These are phyloP conservation scores for Malus hybrid DNA, from an alignment of 331 rosid species.

Conservation along the genomic window DNA sequence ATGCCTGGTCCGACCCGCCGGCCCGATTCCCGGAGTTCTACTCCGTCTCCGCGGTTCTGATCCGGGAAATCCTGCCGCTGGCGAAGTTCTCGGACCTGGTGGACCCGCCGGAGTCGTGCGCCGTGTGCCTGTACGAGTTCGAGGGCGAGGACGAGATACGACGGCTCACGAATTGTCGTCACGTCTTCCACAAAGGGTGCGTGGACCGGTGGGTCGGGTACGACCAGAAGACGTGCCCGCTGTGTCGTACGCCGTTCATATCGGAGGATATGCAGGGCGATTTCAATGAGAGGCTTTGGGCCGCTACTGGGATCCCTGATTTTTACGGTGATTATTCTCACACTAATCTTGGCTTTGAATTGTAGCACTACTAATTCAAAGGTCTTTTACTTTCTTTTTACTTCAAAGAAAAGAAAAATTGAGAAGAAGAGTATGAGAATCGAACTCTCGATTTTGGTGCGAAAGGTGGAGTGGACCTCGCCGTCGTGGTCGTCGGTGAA, in stretches of 20 bases:
- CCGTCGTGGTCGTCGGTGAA: too few species aligned
- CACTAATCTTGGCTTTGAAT: conserved; percentile 13
- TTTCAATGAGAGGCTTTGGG: conserved; percentile 54
- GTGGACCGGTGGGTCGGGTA: conserved; percentile 92
- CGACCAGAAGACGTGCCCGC: conserved; percentile 74
- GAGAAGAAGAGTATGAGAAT: neutral
- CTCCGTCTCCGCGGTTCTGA: conserved; percentile 38
- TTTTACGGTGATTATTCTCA: conserved; percentile 25
- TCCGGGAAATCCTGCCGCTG: conserved; percentile 58
- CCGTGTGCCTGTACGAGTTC: conserved; percentile 74
- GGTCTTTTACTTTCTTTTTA: neutral
- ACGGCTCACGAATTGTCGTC: conserved; percentile 65
- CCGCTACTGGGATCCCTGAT: conserved; percentile 54
- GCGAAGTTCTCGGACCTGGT: conserved; percentile 54
- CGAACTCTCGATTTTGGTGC: neutral
- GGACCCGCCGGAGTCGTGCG: conserved; percentile 61
- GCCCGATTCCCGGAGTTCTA: conserved; percentile 31
- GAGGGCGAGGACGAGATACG: conserved; percentile 65
- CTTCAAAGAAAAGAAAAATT: neutral
- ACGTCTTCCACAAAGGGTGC: conserved; percentile 68
- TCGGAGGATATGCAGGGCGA: conserved; percentile 49
- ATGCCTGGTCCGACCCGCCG: conserved; percentile 27
- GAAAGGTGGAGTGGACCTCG: neutral
- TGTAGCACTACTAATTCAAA: conserved; percentile 18
- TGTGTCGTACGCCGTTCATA: conserved; percentile 66